phyloP scores from a whole-genome alignment of 495 filamentous ascomycete species.

The Aspergillus sclerotiicarbonarius region DNA sequence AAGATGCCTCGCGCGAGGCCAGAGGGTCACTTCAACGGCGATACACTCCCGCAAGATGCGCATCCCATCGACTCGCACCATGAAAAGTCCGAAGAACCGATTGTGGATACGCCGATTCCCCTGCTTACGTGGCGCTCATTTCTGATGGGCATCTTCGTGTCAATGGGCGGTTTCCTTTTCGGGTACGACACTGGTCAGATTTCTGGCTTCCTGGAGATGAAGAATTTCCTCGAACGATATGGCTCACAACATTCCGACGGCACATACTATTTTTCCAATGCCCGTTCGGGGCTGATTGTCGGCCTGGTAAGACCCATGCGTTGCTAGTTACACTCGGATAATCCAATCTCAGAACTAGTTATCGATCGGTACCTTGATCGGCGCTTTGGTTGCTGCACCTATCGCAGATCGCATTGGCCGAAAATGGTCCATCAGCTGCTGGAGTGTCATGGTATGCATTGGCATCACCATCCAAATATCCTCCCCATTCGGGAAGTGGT shows the following conservation, averaged over 20 bases:
- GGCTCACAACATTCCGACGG: constrained; percentile 32
- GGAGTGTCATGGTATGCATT: constrained; percentile 57
- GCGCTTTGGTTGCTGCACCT: constrained; percentile 58
- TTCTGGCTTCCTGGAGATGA: constrained; percentile 62
- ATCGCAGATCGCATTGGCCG: constrained; percentile 52
- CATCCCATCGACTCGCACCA: neutral
- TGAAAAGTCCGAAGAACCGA: neutral
- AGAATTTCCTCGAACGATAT: constrained; percentile 43
- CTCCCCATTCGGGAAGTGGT: constrained; percentile 48
- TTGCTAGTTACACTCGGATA: too few species aligned
- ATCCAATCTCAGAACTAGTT: constrained; percentile 29
- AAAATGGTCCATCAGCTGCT: constrained; percentile 50
- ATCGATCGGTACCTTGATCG: constrained; percentile 64
- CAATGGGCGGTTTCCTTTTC: constrained; percentile 67
- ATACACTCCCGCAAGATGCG: neutral
- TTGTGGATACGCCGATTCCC: constrained; percentile 32
- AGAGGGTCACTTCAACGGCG: neutral
- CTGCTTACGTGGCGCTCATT: constrained; percentile 46
- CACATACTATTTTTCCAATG: constrained; percentile 45
- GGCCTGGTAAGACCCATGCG: constrained; percentile 31
- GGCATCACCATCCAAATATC: constrained; percentile 67
- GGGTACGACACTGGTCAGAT: constrained; percentile 53
- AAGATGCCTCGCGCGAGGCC: neutral
- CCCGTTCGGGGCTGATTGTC: constrained; percentile 53
- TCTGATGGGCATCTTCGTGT: constrained; percentile 49